Base-by-base conservation (phyloP, 164 flowering plant genomes). In the Akebia trifoliata region DNA sequence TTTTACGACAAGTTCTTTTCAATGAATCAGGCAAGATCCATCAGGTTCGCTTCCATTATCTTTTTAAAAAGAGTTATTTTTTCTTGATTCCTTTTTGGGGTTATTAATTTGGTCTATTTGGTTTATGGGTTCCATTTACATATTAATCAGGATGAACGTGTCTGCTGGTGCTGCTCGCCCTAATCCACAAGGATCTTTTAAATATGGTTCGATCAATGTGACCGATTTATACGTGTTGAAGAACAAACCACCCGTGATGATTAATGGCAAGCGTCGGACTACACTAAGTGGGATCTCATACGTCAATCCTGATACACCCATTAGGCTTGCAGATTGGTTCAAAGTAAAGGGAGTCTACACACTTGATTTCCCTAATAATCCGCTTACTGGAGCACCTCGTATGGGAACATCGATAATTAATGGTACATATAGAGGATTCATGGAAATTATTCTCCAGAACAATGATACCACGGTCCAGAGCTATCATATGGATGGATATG, bases 101-200 rank as follows among this genome's bases (percentile, higher is more conserved):
- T n/a, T n/a, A n/a, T n/a, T n/a, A n/a, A n/a, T n/a, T n/a, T 40
- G 45, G 6, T 8, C 8, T n/a, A n/a, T n/a, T n/a, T n/a, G n/a
- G n/a, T n/a, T n/a, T n/a, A n/a, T n/a, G n/a, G n/a, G n/a, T 0
- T 32, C 31, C 22, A 18, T 26, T 35, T 29, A 44, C 9, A 15
- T 17, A 39, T 62, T 44, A 21, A 26, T 30, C 79, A 93, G 99
- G 76, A 81, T 82, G 90, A 94, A 94, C 67, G 86, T 83, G 30
- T 63, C 95, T 49, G 95, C 97, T 6, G 81, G 96, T 78, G 99
- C 90, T 62, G 97, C 99, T 50, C 97, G 99, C 4, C 96, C 99
- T 6, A 94, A 94, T 39, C 97, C 97, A 38, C 99, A 94, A 54
- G 99, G 99, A 4, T 90, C 99, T 6, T 94, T 94, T 48, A 76